A percentile compares a stretch with the other conserved stretches of the same genome.
Conservation (phyloP, 1,284 basidiomycete species). For the Austroboletus niveus region DNA sequence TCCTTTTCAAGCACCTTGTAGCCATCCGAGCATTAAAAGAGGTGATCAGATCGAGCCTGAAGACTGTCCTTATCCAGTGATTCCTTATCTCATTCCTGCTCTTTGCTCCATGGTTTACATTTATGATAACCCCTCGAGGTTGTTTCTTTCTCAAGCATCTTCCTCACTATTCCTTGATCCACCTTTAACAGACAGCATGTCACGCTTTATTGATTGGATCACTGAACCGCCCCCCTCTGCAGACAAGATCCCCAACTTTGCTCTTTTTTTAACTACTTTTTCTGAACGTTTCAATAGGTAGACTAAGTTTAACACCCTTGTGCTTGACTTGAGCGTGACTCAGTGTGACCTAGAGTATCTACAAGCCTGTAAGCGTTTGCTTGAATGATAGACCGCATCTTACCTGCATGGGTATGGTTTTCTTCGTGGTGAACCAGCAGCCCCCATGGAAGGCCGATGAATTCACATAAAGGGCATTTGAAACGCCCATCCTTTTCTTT, state of each 20-base stretch:
- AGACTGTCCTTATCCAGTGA: not conserved
- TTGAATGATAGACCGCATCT: too few species aligned
- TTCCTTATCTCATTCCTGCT: not conserved
- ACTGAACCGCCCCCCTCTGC: not conserved
- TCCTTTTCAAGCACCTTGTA: not conserved
- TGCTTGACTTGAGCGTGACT: too few species aligned
- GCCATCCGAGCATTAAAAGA: not conserved
- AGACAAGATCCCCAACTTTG: not conserved
- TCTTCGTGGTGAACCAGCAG: not conserved
- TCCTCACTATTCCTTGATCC: too few species aligned
- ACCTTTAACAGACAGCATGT: too few species aligned
- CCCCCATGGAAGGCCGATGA: not conserved
- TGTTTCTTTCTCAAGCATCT: not conserved
- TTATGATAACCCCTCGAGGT: not conserved
- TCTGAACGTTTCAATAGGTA: not conserved
- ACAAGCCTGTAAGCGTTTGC: too few species aligned
- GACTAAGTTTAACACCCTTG: too few species aligned
- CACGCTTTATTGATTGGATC: not conserved
- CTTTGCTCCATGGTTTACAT: not conserved
- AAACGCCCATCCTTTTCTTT: not conserved
- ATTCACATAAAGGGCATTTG: not conserved
- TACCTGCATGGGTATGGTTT: not conserved
- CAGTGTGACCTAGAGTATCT: too few species aligned
- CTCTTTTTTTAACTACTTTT: not conserved
- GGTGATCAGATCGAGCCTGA: too few species aligned